Evolutionary conservation across 306 rosid species (phyloP).

Genomic region (Corylus avellana): DNA sequence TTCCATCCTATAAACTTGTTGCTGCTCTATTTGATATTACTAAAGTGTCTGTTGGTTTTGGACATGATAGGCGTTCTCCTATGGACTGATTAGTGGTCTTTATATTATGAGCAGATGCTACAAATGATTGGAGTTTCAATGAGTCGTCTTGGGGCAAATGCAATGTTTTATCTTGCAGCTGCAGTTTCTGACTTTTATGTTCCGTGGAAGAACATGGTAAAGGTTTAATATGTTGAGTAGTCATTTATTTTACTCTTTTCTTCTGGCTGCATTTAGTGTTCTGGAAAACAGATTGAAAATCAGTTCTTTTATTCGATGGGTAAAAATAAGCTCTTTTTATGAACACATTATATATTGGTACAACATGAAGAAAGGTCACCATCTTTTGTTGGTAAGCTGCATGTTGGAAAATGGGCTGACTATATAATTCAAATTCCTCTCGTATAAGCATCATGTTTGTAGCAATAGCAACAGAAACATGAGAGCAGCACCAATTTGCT

Average conservation of each 20-base stretch:
- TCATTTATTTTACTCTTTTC: constrained; percentile 1
- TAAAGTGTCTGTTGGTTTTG: neutral
- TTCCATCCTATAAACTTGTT: neutral
- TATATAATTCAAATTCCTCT: constrained; percentile 5
- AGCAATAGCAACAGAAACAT: neutral
- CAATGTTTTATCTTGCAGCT: constrained; percentile 91
- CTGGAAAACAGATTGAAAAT: neutral
- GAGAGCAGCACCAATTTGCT: neutral
- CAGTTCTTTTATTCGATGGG: neutral
- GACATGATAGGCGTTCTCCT: constrained; percentile 9
- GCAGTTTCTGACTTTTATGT: constrained; percentile 93
- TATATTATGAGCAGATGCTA: constrained; percentile 57
- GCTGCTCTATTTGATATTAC: neutral
- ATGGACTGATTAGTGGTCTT: constrained; percentile 17
- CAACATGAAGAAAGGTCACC: constrained; percentile 1
- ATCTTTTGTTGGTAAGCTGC: neutral
- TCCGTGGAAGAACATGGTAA: constrained; percentile 97
- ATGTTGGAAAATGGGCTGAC: neutral
- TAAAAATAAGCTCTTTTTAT: neutral
- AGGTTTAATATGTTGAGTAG: constrained; percentile 25
- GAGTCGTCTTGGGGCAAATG: constrained; percentile 53
- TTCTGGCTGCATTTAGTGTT: neutral
- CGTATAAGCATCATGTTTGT: neutral
- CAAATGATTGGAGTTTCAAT: constrained; percentile 54
- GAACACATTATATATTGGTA: constrained; percentile 8